phyloP scores from a whole-genome alignment of 2,329 filamentous ascomycete genomes.

The Chalara sp. region DNA sequence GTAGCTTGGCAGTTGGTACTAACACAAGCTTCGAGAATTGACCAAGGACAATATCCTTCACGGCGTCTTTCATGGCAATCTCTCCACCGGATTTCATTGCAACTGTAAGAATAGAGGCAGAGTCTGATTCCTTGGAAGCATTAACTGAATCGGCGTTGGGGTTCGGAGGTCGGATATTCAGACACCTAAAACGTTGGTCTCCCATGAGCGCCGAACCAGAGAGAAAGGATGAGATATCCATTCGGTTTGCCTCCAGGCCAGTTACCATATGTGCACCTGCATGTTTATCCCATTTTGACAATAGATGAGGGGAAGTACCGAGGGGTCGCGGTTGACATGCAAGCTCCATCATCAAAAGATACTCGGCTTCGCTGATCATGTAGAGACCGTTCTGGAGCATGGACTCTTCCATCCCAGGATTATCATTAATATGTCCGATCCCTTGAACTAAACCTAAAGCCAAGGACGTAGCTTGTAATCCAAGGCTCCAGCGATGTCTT shows the following conservation, averaged over 20 bases:
- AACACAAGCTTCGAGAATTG: background rate
- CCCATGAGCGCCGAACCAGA: background rate
- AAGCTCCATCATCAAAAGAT: background rate
- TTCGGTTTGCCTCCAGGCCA: background rate
- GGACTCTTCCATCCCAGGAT: background rate
- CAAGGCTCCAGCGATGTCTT: conserved; percentile 11
- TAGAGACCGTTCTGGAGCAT: background rate
- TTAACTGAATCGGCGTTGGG: background rate
- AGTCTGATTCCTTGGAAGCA: background rate
- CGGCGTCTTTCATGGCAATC: background rate
- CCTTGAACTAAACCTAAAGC: background rate
- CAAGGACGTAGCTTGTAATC: background rate
- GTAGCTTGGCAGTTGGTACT: background rate
- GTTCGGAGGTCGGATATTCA: background rate
- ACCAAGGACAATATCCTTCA: background rate
- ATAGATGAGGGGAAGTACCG: background rate
- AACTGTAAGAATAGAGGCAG: background rate
- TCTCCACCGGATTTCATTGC: background rate
- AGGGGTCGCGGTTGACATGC: background rate
- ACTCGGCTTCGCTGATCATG: background rate
- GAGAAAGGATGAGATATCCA: background rate
- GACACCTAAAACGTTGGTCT: background rate
- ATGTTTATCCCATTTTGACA: background rate
- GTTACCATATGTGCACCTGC: background rate
- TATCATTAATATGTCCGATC: background rate